Evolutionary conservation across 2,329 filamentous ascomycete genomes (phyloP).

Genomic region (Penicillium olsonii): DNA sequence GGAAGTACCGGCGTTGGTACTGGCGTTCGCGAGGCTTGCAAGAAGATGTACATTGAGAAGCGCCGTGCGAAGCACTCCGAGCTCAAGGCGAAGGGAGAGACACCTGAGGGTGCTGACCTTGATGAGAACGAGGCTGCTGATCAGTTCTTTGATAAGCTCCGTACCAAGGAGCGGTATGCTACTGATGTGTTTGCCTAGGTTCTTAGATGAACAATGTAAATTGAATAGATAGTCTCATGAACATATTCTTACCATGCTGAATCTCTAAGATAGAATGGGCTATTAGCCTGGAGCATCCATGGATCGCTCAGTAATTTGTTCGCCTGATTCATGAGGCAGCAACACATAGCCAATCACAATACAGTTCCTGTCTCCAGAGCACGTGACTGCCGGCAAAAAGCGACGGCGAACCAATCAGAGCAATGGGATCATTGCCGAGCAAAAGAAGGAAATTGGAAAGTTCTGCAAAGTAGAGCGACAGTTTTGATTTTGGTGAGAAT

Average conservation of each 20-base stretch:
- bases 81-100: constrained; percentile 35
- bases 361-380: background rate
- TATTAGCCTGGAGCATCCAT: no score
- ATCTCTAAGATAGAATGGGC: no score
- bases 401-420: constrained; percentile 4
- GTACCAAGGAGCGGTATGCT: constrained; percentile 57
- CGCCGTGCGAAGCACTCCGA: constrained; percentile 36
- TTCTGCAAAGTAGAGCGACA: background rate
- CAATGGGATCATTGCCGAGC: background rate
- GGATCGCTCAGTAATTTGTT: no score
- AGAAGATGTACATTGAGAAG: constrained; percentile 35
- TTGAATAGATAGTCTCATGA: no score
- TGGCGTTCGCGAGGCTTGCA: constrained; percentile 47
- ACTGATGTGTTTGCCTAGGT: constrained; percentile 58
- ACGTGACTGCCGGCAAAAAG: background rate
- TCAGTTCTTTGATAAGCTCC: constrained; percentile 29
- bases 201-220: background rate
- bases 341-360: background rate
- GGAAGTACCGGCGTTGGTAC: constrained; percentile 58
- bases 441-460: background rate
- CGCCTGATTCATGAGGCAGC: background rate
- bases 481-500: background rate
- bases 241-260: no score
- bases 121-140: constrained; percentile 32
- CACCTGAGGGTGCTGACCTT: constrained; percentile 28